Conservation (phyloP, 345 rosid genomes). For the Sisymbrium altissimum region DNA sequence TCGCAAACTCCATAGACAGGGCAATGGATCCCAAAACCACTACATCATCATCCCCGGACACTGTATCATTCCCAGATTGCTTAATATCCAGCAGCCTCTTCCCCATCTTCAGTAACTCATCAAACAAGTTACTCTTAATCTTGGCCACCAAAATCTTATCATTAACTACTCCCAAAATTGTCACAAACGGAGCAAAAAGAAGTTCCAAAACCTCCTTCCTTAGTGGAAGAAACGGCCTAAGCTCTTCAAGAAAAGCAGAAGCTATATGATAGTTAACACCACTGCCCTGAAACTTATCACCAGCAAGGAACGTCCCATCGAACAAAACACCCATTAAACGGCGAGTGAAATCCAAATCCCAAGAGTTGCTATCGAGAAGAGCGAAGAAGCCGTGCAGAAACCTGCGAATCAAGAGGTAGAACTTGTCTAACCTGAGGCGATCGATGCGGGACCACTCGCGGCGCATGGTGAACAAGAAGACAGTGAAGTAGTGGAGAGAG, state of each 20-base stretch:
- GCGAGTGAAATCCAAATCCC: conserved; percentile 59
- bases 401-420: conserved; percentile 75
- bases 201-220: conserved; percentile 46
- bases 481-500: conserved; percentile 61
- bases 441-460: conserved; percentile 96
- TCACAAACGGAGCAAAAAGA: conserved; percentile 47
- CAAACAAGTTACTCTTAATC: conserved; percentile 74
- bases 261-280: conserved; percentile 88
- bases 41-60: conserved; percentile 44
- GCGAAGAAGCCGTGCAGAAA: conserved; percentile 51
- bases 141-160: conserved; percentile 72
- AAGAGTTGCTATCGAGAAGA: conserved; percentile 44
- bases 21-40: conserved; percentile 59
- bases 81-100: conserved; percentile 49
- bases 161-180: conserved; percentile 47
- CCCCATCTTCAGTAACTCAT: conserved; percentile 53
- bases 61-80: conserved; percentile 41
- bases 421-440: conserved; percentile 77
- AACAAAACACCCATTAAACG: conserved; percentile 48
- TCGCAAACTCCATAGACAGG: conserved; percentile 50
- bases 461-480: conserved; percentile 82
- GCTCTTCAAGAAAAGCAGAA: conserved; percentile 69
- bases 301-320: conserved; percentile 46
- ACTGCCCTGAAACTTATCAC: conserved; percentile 55
- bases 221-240: conserved; percentile 64